Evolutionary conservation across 2,329 filamentous ascomycete genomes (phyloP).

Genomic region (Gliomastix tumulicola): DNA sequence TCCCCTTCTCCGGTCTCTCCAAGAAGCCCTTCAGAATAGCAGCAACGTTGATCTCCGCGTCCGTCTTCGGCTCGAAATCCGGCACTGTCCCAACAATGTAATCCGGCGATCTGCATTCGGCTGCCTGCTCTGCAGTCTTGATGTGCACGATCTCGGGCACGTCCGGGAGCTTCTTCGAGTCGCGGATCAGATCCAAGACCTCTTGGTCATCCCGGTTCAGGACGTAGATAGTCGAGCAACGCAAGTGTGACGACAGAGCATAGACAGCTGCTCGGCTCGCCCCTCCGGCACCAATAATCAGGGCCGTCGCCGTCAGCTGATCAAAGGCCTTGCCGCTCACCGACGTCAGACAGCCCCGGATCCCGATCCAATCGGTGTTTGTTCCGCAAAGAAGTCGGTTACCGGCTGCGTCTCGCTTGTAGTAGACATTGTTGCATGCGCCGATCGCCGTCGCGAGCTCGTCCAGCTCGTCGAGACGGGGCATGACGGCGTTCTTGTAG

Average conservation of each 20-base stretch:
- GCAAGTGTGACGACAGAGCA: constrained; percentile 17
- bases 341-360: constrained; percentile 22
- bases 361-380: constrained; percentile 35
- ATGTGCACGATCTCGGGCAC: constrained; percentile 19
- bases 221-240: constrained; percentile 22
- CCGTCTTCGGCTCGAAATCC: constrained; percentile 22
- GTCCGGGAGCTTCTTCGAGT: constrained; percentile 11
- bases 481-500: constrained; percentile 27
- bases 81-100: constrained; percentile 31
- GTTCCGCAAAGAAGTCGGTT: constrained; percentile 20
- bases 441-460: constrained; percentile 23
- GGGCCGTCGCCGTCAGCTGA: constrained; percentile 14
- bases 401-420: constrained; percentile 8
- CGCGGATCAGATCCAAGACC: constrained; percentile 15
- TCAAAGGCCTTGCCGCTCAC: too few relatives aligned
- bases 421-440: constrained; percentile 28
- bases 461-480: constrained; percentile 26
- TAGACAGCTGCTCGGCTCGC: constrained; percentile 31
- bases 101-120: constrained; percentile 13
- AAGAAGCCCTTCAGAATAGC: constrained; percentile 19
- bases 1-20: constrained; percentile 14
- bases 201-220: constrained; percentile 24
- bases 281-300: constrained; percentile 33
- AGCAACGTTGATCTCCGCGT: constrained; percentile 15
- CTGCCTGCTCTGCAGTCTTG: constrained; percentile 14